These are phyloP conservation scores for Suillus tomentosus DNA, from an alignment of 768 basidiomycete species.

Conservation along the genomic window DNA sequence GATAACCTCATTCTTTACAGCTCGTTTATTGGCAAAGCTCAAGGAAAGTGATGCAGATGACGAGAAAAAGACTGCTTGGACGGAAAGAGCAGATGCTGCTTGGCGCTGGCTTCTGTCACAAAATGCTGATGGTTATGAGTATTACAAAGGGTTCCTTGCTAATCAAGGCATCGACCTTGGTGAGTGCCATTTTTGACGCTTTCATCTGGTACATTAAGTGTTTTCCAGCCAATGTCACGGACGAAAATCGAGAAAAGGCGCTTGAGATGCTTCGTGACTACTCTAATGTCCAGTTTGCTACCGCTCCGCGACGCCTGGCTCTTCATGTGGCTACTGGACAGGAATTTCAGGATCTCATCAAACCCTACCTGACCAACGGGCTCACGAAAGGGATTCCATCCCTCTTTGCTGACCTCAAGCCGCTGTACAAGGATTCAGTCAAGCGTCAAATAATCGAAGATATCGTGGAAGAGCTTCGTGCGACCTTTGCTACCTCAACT, in stretches of 20 bases:
- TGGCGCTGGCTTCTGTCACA: conserved; percentile 82
- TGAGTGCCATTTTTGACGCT: conserved; percentile 27
- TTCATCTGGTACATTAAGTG: background rate
- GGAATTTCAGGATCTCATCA: conserved; percentile 64
- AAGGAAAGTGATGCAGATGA: conserved; percentile 14
- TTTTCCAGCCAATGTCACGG: conserved; percentile 43
- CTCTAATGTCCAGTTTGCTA: conserved; percentile 63
- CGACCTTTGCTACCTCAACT: conserved; percentile 31
- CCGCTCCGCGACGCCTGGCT: conserved; percentile 72
- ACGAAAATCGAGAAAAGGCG: conserved; percentile 53
- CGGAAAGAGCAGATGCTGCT: conserved; percentile 73
- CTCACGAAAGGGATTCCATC: conserved; percentile 90
- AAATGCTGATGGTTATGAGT: conserved; percentile 81
- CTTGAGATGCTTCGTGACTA: conserved; percentile 62
- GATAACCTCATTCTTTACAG: conserved; percentile 39
- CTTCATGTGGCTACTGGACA: conserved; percentile 72
- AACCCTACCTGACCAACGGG: conserved; percentile 66
- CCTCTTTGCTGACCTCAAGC: conserved; percentile 89
- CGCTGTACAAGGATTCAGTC: conserved; percentile 64
- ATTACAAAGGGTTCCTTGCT: conserved; percentile 74
- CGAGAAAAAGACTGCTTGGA: conserved; percentile 35
- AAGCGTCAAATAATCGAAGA: conserved; percentile 73
- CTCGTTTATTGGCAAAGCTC: conserved; percentile 74
- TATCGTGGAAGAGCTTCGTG: conserved; percentile 57
- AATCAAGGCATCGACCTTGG: conserved; percentile 69